Evolutionary conservation across 2,329 filamentous ascomycete species (phyloP).

Genomic region (Harringtonia aguacate): DNA sequence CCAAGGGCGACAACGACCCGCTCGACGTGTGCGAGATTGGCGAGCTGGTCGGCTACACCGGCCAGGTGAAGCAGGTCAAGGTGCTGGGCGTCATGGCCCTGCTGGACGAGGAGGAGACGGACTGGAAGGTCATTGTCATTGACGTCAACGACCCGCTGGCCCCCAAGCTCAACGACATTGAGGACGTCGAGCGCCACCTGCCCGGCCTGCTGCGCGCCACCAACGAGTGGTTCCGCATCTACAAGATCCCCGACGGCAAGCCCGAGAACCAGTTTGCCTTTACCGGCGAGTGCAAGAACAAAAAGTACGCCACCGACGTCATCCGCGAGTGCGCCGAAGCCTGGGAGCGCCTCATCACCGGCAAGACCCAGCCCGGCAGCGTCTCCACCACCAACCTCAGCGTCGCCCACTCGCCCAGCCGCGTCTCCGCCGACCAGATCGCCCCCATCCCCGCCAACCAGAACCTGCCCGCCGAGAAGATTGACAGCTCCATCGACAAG

Average conservation of each 20-base stretch:
- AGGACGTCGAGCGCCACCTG: constrained; percentile 97
- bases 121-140: constrained; percentile 99
- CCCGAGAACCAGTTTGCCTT: constrained; percentile 99
- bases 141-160: constrained; percentile 96
- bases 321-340: constrained; percentile 93
- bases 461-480: constrained; percentile 74
- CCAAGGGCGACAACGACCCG: constrained; percentile 98
- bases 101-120: constrained; percentile 98
- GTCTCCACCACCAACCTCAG: constrained; percentile 75
- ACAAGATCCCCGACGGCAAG: constrained; percentile 99
- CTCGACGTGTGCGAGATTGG: constrained; percentile 99
- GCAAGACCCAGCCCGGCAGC: constrained; percentile 69
- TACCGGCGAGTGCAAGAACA: constrained; percentile 99
- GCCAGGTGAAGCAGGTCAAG: constrained; percentile 99
- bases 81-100: constrained; percentile 98
- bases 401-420: constrained; percentile 62
- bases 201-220: constrained; percentile 93
- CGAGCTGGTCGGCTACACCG: constrained; percentile 90
- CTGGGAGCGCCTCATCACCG: constrained; percentile 91
- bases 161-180: constrained; percentile 92
- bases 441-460: constrained; percentile 69
- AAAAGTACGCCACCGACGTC: constrained; percentile 94
- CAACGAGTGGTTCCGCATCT: constrained; percentile 99
- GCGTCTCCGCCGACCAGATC: constrained; percentile 58
- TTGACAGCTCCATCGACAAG: constrained; percentile 97